These are phyloP conservation scores for Chlorella sp. DNA, from an alignment of 139 green algal species.

Conservation along the genomic window DNA sequence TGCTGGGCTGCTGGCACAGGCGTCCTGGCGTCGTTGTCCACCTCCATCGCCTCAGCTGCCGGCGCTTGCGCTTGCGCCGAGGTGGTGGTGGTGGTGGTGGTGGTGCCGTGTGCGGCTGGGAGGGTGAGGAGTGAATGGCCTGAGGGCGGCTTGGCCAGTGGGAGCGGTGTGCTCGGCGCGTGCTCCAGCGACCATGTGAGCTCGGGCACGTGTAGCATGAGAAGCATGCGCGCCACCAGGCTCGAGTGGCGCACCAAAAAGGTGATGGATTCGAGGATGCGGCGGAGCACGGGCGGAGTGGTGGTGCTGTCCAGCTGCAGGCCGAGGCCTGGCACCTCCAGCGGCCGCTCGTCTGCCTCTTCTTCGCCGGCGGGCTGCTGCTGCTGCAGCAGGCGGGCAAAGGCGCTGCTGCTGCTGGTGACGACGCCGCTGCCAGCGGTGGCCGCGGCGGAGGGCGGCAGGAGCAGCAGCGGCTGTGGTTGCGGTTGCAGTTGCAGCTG, in stretches of 20 bases:
- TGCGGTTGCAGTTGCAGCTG: neutral
- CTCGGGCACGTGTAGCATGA: conserved; percentile 40
- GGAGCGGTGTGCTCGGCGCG: no score
- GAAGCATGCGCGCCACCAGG: conserved; percentile 45
- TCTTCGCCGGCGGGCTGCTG: no score
- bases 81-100: neutral
- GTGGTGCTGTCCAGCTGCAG: neutral
- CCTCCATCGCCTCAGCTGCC: neutral
- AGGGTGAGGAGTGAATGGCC: no score
- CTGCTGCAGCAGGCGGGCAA: no score
- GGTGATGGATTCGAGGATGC: conserved; percentile 62
- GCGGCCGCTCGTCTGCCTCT: neutral
- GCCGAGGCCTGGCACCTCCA: neutral
- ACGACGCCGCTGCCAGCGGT: conserved; percentile 1
- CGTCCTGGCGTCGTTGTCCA: no score
- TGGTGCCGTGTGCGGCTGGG: neutral
- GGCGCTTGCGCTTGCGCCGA: neutral
- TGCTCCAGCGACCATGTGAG: neutral
- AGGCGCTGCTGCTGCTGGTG: no score
- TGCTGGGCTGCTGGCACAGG: no score
- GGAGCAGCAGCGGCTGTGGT: neutral
- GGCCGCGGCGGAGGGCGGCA: neutral
- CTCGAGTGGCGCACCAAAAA: conserved; percentile 52
- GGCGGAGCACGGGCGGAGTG: conserved; percentile 34
- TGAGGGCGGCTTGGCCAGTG: no score